Conservation (phyloP, 2,329 filamentous ascomycete genomes). For the Colletotrichum salicis region DNA sequence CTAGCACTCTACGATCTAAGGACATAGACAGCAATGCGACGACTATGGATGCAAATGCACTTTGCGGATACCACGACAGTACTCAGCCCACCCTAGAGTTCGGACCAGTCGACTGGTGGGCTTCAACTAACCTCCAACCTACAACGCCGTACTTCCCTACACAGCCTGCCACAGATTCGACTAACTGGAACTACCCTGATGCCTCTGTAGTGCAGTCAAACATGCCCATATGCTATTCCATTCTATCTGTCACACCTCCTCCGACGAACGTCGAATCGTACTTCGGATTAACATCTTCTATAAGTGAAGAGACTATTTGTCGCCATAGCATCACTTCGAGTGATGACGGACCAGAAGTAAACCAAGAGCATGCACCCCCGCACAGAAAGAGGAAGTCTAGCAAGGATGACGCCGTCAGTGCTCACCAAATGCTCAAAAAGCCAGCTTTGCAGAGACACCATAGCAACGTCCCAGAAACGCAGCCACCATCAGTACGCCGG, state of each 20-base stretch:
- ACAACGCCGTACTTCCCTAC: neutral
- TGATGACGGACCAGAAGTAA: neutral
- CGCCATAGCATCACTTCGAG: neutral
- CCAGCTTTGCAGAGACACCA: neutral
- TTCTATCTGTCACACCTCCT: neutral
- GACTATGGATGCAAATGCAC: neutral
- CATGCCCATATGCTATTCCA: neutral
- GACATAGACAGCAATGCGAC: neutral
- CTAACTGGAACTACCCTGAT: neutral
- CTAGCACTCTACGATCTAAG: neutral
- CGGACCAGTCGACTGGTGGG: neutral
- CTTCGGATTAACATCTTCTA: neutral
- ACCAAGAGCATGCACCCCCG: neutral
- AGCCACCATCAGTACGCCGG: neutral
- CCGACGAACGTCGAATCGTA: neutral
- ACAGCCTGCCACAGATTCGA: neutral
- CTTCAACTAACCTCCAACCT: neutral
- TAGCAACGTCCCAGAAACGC: neutral
- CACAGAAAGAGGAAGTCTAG: neutral
- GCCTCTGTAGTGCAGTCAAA: neutral
- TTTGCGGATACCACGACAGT: neutral
- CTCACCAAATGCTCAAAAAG: neutral
- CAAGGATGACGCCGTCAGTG: too few species aligned
- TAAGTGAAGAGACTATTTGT: neutral
- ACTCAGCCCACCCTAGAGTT: neutral